Percentiles rank a stretch among this genome's conserved stretches.
Conservation (phyloP, 2,329 filamentous ascomycete species). For the Acrodontium crateriforme region DNA sequence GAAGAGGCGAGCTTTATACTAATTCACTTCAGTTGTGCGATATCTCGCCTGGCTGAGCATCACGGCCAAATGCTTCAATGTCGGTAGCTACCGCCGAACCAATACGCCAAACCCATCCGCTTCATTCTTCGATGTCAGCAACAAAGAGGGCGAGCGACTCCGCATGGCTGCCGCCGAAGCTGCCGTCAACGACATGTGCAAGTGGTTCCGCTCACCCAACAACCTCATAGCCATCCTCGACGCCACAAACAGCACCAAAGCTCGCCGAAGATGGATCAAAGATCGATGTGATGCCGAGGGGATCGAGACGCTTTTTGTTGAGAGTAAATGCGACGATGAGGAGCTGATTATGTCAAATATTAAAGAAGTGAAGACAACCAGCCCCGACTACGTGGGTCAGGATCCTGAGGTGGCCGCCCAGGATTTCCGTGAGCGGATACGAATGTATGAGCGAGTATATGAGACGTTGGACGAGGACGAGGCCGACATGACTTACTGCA, state of each 20-base stretch:
- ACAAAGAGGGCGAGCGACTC: constrained; percentile 78
- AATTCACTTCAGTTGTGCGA: constrained; percentile 53
- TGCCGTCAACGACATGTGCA: constrained; percentile 83
- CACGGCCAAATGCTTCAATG: constrained; percentile 88
- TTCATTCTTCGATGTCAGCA: constrained; percentile 88
- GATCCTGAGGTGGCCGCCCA: constrained; percentile 82
- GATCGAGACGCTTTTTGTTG: constrained; percentile 87
- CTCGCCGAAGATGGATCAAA: constrained; percentile 78
- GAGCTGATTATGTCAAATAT: constrained; percentile 97
- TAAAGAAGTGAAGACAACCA: constrained; percentile 79
- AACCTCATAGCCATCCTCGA: constrained; percentile 89
- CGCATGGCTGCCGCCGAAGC: constrained; percentile 80
- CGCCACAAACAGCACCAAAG: constrained; percentile 91
- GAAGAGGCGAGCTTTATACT: no score
- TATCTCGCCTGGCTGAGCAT: constrained; percentile 97
- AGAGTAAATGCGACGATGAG: constrained; percentile 93
- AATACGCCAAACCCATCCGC: constrained; percentile 82
- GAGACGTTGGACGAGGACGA: constrained; percentile 86
- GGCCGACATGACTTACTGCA: constrained; percentile 80
- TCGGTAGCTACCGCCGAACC: constrained; percentile 84
- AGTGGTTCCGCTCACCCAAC: constrained; percentile 66
- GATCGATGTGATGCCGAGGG: constrained; percentile 56
- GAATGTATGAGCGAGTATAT: constrained; percentile 95
- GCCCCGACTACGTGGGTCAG: constrained; percentile 85
- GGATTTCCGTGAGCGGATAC: constrained; percentile 88